phyloP scores from a whole-genome alignment of 2,329 filamentous ascomycete species.

The Fusarium protoensiforme region DNA sequence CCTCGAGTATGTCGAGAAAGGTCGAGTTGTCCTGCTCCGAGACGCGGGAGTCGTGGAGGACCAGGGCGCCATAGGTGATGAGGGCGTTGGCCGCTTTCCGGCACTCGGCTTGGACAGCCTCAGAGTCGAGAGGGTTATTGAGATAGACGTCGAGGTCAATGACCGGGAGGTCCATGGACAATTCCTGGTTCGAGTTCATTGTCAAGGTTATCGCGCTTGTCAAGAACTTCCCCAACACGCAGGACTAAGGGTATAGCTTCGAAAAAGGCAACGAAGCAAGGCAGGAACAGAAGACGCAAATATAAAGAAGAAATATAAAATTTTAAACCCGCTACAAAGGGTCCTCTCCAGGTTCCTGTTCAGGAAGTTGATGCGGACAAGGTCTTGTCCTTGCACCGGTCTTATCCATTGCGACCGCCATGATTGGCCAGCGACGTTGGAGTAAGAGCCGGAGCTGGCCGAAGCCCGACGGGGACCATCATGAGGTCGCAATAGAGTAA shows the following conservation, averaged over 20 bases:
- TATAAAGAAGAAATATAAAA: background rate
- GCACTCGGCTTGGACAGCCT: slow-evolving; percentile 62
- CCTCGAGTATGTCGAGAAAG: slow-evolving; percentile 72
- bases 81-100: slow-evolving; percentile 65
- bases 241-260: background rate
- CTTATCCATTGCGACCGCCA: slow-evolving; percentile 12
- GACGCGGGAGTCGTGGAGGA: slow-evolving; percentile 70
- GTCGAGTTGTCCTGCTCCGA: slow-evolving; percentile 64
- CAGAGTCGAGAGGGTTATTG: slow-evolving; percentile 53
- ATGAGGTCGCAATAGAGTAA: slow-evolving; percentile 26
- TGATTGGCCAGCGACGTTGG: slow-evolving; percentile 26
- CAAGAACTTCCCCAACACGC: background rate
- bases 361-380: slow-evolving; percentile 32
- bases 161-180: slow-evolving; percentile 67
- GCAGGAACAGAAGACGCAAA: background rate
- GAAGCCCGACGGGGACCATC: slow-evolving; percentile 24
- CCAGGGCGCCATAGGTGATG: slow-evolving; percentile 68
- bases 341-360: slow-evolving; percentile 22
- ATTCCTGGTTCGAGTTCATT: slow-evolving; percentile 42
- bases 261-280: background rate
- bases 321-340: slow-evolving; percentile 12
- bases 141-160: slow-evolving; percentile 70
- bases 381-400: slow-evolving; percentile 24
- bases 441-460: slow-evolving; percentile 31
- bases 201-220: background rate